These are phyloP conservation scores for Pseudoneurospora amorphoporcata DNA, from an alignment of 495 filamentous ascomycete species.

Conservation along the genomic window DNA sequence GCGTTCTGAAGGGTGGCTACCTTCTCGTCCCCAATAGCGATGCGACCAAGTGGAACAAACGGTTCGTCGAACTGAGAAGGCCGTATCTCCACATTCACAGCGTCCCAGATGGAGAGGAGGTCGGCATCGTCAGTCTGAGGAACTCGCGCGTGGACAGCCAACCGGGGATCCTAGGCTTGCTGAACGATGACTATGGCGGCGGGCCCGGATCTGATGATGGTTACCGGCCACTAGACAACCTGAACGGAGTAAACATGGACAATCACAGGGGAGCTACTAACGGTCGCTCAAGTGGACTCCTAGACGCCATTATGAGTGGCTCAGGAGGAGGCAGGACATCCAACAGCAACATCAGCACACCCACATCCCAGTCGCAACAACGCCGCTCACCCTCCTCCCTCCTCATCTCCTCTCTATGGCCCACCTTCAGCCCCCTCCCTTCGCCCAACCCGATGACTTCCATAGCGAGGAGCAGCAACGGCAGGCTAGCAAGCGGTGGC, in stretches of 20 bases:
- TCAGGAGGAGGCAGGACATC: background rate
- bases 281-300: background rate
- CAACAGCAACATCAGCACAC: background rate
- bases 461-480: background rate
- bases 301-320: background rate
- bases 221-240: background rate
- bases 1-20: constrained; percentile 72
- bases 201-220: background rate
- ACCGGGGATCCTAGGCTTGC: constrained; percentile 72
- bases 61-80: constrained; percentile 83
- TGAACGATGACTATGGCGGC: constrained; percentile 31
- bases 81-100: constrained; percentile 89
- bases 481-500: background rate
- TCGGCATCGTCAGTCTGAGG: constrained; percentile 75
- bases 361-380: background rate
- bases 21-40: constrained; percentile 67
- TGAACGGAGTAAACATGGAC: constrained; percentile 2
- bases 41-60: constrained; percentile 72
- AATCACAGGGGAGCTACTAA: background rate
- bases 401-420: constrained; percentile 9
- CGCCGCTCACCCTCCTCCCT: constrained; percentile 1
- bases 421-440: background rate
- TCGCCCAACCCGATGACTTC: background rate
- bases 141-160: constrained; percentile 79
- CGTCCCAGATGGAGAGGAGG: constrained; percentile 76